These are phyloP conservation scores for Malus sieversii DNA, from an alignment of 306 rosid genomes.

Conservation along the genomic window DNA sequence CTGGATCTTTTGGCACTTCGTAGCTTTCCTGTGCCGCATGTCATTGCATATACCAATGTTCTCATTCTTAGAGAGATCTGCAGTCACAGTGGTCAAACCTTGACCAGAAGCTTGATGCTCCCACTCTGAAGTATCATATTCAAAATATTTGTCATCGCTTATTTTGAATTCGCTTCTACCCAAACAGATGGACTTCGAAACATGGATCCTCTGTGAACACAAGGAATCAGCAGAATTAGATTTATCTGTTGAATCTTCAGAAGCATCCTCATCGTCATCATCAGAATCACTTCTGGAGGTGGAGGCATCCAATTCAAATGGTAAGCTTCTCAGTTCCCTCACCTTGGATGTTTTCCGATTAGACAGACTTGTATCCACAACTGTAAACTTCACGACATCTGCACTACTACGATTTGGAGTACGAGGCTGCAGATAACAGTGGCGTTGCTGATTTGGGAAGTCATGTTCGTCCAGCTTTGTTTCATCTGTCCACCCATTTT, in stretches of 20 bases:
- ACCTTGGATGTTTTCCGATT: slow-evolving; percentile 33
- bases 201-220: slow-evolving; percentile 27
- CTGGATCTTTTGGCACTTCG: slow-evolving; percentile 26
- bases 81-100: neutral
- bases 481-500: slow-evolving; percentile 41
- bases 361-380: slow-evolving; percentile 77
- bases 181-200: slow-evolving; percentile 16
- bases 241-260: slow-evolving; percentile 29
- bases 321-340: slow-evolving; percentile 67
- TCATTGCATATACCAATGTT: slow-evolving; percentile 16
- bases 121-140: slow-evolving; percentile 29
- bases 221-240: slow-evolving; percentile 32
- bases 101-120: slow-evolving; percentile 24
- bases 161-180: neutral
- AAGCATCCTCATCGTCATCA: slow-evolving; percentile 28
- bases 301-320: slow-evolving; percentile 30
- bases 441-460: slow-evolving; percentile 54
- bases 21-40: slow-evolving; percentile 16
- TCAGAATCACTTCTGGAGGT: slow-evolving; percentile 37
- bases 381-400: slow-evolving; percentile 62
- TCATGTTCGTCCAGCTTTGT: slow-evolving; percentile 37
- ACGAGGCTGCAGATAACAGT: slow-evolving; percentile 79
- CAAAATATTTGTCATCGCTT: slow-evolving; percentile 21
- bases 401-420: slow-evolving; percentile 33
- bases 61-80: slow-evolving; percentile 19